Evolutionary conservation across 176 grass and related monocot genomes (phyloP).

Genomic region (Olyra latifolia): DNA sequence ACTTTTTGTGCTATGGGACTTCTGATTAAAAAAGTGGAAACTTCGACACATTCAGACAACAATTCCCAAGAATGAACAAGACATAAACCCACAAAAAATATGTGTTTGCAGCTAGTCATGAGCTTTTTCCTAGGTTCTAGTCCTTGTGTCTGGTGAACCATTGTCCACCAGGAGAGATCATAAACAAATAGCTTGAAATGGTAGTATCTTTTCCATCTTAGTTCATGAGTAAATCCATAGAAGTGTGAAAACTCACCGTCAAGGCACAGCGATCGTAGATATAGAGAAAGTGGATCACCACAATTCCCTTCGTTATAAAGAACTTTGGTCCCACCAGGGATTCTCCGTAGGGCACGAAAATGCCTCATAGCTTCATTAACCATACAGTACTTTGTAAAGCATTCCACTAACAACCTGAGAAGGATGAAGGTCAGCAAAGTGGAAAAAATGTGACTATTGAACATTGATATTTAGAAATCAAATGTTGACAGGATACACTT

Average conservation of each 20-base stretch:
- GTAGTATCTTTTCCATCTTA: conserved; percentile 6
- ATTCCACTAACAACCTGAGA: conserved; percentile 89
- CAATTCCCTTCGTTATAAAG: conserved; percentile 87
- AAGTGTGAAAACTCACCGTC: conserved; percentile 60
- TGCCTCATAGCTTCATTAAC: conserved; percentile 96
- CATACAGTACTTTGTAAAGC: conserved; percentile 94
- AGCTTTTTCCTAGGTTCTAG: background rate
- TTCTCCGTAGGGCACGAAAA: conserved; percentile 87
- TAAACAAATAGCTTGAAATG: background rate
- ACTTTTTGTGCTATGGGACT: background rate
- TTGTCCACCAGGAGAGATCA: background rate
- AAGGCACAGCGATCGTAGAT: conserved; percentile 83
- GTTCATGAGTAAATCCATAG: background rate
- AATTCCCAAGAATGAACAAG: background rate
- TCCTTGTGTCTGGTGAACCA: background rate
- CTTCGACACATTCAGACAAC: background rate
- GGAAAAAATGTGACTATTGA: background rate
- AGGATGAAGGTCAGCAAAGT: conserved; percentile 14
- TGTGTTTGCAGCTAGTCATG: too few relatives aligned
- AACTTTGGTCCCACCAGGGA: conserved; percentile 77
- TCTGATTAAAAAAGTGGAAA: background rate
- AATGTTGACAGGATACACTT: conserved; percentile 3
- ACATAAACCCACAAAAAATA: background rate
- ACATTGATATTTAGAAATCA: conserved; percentile 17
- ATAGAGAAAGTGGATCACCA: conserved; percentile 95